phyloP scores from a whole-genome alignment of 495 filamentous ascomycete species.

The Tetracladium setigerum region DNA sequence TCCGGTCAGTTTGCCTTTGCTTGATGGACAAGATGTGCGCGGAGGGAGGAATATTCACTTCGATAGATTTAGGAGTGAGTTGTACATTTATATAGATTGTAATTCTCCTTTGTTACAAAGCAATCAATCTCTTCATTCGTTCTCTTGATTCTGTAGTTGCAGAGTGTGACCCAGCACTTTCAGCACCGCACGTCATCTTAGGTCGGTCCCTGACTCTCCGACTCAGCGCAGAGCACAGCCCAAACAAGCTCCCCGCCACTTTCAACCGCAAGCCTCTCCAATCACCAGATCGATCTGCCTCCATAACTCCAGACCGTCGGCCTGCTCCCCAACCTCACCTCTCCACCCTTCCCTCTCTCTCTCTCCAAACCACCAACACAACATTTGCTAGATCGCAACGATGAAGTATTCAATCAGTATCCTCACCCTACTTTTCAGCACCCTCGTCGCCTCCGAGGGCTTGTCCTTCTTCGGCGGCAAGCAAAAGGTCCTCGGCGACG shows the following conservation, averaged over 20 bases:
- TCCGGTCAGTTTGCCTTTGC: not conserved
- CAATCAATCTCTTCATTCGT: too few relatives aligned
- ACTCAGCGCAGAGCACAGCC: too few relatives aligned
- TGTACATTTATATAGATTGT: not conserved
- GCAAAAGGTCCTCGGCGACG: conserved; percentile 25
- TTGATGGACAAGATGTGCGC: not conserved
- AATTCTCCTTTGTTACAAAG: not conserved
- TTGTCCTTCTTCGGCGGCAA: conserved; percentile 16
- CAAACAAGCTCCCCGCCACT: conserved; percentile 1
- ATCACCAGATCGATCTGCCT: not conserved
- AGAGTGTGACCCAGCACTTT: too few relatives aligned
- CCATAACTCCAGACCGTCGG: not conserved
- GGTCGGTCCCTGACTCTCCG: too few relatives aligned
- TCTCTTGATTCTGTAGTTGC: too few relatives aligned
- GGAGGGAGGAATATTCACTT: not conserved
- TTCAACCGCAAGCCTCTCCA: not conserved
- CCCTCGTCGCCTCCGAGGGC: conserved; percentile 14
- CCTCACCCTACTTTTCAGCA: conserved; percentile 16
- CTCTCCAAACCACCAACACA: not conserved
- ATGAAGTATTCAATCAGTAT: conserved; percentile 21
- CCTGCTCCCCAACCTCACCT: not conserved
- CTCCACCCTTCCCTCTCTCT: not conserved
- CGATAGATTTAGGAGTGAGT: not conserved
- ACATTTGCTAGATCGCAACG: not conserved
- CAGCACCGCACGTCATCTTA: not conserved